Evolutionary conservation across 306 rosid species (phyloP).

Genomic region (Abrus precatorius): DNA sequence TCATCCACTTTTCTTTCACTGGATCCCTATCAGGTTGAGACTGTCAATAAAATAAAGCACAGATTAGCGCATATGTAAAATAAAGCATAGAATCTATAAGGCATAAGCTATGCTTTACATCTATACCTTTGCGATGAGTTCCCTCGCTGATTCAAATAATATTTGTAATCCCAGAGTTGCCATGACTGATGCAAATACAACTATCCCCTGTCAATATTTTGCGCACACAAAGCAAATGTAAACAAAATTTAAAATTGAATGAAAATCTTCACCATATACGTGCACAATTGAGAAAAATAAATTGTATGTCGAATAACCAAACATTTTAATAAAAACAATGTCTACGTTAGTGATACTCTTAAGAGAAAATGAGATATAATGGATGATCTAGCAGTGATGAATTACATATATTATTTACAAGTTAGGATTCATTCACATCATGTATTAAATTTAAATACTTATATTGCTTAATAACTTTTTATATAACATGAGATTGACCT

Average conservation of each 20-base stretch:
- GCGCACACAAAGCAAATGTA: neutral
- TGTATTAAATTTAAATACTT: too few species aligned
- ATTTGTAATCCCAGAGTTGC: constrained; percentile 93
- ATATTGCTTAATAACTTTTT: too few species aligned
- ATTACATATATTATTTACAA: too few species aligned
- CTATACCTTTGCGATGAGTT: constrained; percentile 71
- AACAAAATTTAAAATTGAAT: neutral
- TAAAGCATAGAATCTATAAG: too few species aligned
- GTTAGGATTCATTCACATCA: too few species aligned
- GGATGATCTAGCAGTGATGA: too few species aligned
- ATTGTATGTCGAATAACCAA: neutral
- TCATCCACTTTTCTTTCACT: constrained; percentile 84
- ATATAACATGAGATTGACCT: too few species aligned
- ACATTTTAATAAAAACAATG: too few species aligned
- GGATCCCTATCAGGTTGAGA: constrained; percentile 72
- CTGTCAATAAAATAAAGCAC: constrained; percentile 52
- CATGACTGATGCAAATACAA: constrained; percentile 93
- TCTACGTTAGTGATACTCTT: too few species aligned
- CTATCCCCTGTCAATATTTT: constrained; percentile 73
- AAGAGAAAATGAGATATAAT: too few species aligned
- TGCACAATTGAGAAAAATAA: neutral
- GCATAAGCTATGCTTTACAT: neutral
- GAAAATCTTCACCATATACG: neutral
- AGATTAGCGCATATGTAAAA: neutral
- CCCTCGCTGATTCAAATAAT: constrained; percentile 78